Evolutionary conservation across 2,329 filamentous ascomycete genomes (phyloP).

Genomic region (Neofusicoccum kwambonambiense): DNA sequence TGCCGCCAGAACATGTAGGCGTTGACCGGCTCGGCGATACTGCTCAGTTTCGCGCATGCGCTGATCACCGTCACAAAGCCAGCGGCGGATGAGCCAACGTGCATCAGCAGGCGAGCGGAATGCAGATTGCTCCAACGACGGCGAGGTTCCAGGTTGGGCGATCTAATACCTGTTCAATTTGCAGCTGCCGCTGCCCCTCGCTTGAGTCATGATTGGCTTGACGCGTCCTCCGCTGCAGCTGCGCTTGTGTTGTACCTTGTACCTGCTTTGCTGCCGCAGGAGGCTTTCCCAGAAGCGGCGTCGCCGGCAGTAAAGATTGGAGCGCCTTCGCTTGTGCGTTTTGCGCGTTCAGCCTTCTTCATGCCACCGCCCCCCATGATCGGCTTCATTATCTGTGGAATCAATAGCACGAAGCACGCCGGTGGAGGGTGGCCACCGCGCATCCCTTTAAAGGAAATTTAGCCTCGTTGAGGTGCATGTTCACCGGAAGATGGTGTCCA

Average conservation of each 20-base stretch:
- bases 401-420: slow-evolving; percentile 9
- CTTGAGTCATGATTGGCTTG: background rate
- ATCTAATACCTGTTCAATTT: slow-evolving; percentile 1
- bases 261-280: slow-evolving; percentile 13
- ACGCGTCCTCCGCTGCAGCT: slow-evolving; percentile 1
- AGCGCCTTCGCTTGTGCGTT: background rate
- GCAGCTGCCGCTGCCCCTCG: background rate
- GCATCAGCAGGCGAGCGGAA: slow-evolving; percentile 9
- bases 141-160: slow-evolving; percentile 4
- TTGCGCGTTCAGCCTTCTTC: slow-evolving; percentile 13
- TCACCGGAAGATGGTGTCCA: background rate
- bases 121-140: slow-evolving; percentile 9
- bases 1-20: background rate
- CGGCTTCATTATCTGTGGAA: background rate
- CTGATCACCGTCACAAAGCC: background rate
- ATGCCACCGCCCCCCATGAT: slow-evolving; percentile 3
- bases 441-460: background rate
- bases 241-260: slow-evolving; percentile 16
- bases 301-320: slow-evolving; percentile 6
- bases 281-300: background rate
- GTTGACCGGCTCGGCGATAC: slow-evolving; percentile 5
- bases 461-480: background rate
- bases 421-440: background rate
- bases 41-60: background rate
- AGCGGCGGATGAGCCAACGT: background rate